Evolutionary conservation across 1,284 basidiomycete species (phyloP).

Genomic region (Coniferiporia sulphurascens): DNA sequence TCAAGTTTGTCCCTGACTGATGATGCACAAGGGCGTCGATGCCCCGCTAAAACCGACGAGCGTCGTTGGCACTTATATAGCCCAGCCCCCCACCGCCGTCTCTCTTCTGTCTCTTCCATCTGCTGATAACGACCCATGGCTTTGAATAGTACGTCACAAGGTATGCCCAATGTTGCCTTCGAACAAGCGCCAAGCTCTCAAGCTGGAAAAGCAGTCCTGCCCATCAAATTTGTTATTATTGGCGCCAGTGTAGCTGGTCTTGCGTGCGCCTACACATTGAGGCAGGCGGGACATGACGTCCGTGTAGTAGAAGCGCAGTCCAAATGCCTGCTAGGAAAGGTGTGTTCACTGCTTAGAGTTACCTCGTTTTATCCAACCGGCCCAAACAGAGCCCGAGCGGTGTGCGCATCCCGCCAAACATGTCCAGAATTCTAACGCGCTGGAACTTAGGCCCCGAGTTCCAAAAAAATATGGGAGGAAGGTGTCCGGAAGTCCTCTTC

Average conservation of each 20-base stretch:
- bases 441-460: background rate
- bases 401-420: background rate
- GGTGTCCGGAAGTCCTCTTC: background rate
- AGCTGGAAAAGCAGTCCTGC: background rate
- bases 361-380: background rate
- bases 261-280: constrained; percentile 17
- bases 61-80: too few species aligned
- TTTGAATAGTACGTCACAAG: background rate
- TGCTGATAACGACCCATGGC: background rate
- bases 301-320: background rate
- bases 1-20: too few species aligned
- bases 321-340: background rate
- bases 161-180: background rate
- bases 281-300: constrained; percentile 9
- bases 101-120: too few species aligned
- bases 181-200: background rate
- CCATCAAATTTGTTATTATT: constrained; percentile 16
- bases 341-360: background rate
- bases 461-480: background rate
- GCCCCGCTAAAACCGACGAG: too few species aligned
- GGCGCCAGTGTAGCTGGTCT: constrained; percentile 20
- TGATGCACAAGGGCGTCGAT: too few species aligned
- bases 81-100: too few species aligned
- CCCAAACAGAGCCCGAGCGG: background rate
- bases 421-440: background rate